These are phyloP conservation scores for Metschnikowia arizonensis DNA, from an alignment of 805 yeast species.

Conservation along the genomic window DNA sequence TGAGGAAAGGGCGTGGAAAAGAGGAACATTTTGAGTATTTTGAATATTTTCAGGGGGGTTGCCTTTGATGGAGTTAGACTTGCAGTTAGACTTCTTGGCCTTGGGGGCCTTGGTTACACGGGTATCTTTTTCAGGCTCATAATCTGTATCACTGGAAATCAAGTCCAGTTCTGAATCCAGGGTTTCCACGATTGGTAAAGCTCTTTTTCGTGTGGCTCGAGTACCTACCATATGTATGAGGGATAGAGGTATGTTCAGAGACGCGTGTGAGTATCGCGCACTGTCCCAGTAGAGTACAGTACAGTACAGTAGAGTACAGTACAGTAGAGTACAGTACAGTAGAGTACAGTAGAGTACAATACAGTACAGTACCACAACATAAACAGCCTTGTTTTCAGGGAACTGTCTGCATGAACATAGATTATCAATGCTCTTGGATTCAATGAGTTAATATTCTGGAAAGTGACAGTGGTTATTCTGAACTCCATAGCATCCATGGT, in stretches of 20 bases:
- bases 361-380: no score
- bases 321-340: no score
- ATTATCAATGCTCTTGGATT: no score
- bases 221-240: not conserved
- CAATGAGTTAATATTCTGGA: no score
- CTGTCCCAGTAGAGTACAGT: no score
- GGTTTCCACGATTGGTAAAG: not conserved
- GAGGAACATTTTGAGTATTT: conserved; percentile 16
- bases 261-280: not conserved
- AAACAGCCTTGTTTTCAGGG: no score
- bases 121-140: not conserved
- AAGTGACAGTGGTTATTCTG: no score
- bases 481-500: no score
- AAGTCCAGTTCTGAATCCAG: not conserved
- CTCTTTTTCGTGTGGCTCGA: conserved; percentile 3
- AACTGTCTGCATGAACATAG: no score
- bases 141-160: conserved; percentile 1
- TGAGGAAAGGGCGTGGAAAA: conserved; percentile 29
- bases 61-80: not conserved
- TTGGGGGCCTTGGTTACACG: not conserved
- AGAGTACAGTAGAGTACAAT: no score
- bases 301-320: no score
- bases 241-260: not conserved
- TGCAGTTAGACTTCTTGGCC: not conserved
- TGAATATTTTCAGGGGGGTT: no score